Evolutionary conservation across 169 alveolate genomes (phyloP).

Genomic region (Theileria luwenshuni): DNA sequence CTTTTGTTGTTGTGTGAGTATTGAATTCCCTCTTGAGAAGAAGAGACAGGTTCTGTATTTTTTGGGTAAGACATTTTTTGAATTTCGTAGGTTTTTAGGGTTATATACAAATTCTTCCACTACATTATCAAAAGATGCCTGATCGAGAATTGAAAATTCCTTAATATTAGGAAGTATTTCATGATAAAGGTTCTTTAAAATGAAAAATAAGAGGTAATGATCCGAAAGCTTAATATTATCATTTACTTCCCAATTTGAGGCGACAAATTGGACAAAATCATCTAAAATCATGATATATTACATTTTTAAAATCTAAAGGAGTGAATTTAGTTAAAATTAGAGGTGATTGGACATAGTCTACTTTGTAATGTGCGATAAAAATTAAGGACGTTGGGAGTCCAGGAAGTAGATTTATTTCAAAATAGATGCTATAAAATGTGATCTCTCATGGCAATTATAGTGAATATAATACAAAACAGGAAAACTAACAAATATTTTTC

Average conservation of each 20-base stretch:
- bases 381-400: neutral
- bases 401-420: neutral
- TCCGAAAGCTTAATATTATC: neutral
- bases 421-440: conserved; percentile 1
- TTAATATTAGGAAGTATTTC: conserved; percentile 4
- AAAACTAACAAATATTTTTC: too few species aligned
- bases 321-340: too few species aligned
- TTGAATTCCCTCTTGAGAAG: neutral
- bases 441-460: too few species aligned
- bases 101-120: neutral
- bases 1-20: conserved; percentile 7
- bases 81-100: neutral
- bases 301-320: neutral
- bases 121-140: neutral
- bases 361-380: too few species aligned
- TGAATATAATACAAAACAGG: too few species aligned
- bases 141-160: conserved; percentile 18
- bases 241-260: conserved; percentile 22
- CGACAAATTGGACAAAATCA: conserved; percentile 23
- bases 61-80: neutral
- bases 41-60: neutral
- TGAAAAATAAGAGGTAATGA: conserved; percentile 4
- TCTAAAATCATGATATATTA: conserved; percentile 14
- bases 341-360: too few species aligned
- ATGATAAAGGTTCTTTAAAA: conserved; percentile 21